These are phyloP conservation scores for Ophiosphaerella narmari DNA, from an alignment of 2,329 filamentous ascomycete genomes.

Conservation along the genomic window DNA sequence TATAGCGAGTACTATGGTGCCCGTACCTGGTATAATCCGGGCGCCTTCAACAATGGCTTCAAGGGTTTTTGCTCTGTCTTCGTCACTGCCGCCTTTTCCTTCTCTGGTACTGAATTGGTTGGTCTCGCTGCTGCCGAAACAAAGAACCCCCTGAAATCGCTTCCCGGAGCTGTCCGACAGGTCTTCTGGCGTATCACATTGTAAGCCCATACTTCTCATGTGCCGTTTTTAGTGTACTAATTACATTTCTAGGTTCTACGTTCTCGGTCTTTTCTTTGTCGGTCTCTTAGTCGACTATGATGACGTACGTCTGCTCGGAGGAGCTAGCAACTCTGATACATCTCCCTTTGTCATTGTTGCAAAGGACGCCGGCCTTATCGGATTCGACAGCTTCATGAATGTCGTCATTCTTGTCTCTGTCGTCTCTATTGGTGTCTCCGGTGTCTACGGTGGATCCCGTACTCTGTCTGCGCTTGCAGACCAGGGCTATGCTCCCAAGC, in stretches of 20 bases:
- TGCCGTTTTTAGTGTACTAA: not conserved
- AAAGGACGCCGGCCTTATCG: conserved; percentile 62
- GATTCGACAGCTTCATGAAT: conserved; percentile 69
- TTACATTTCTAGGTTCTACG: conserved; percentile 47
- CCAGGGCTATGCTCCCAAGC: conserved; percentile 70
- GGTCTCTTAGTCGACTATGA: conserved; percentile 50
- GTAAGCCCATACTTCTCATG: conserved; percentile 7
- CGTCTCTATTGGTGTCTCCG: conserved; percentile 63
- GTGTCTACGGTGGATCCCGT: conserved; percentile 62
- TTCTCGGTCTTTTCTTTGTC: conserved; percentile 51
- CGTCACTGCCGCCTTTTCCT: conserved; percentile 66
- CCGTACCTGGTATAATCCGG: conserved; percentile 62
- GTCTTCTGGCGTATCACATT: conserved; percentile 54
- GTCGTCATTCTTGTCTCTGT: conserved; percentile 67
- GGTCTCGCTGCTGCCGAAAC: conserved; percentile 65
- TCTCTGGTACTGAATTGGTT: conserved; percentile 66
- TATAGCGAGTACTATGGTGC: conserved; percentile 62
- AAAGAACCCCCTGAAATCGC: conserved; percentile 57
- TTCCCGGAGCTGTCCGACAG: conserved; percentile 52
- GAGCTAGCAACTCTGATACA: conserved; percentile 45
- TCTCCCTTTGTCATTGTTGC: conserved; percentile 72
- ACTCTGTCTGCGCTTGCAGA: conserved; percentile 60
- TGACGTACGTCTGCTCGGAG: conserved; percentile 41
- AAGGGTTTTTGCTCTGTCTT: conserved; percentile 68
- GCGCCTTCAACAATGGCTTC: conserved; percentile 62